Percentiles rank a stretch among this genome's conserved stretches.
Evolutionary conservation across 2,329 filamentous ascomycete genomes (phyloP).

Genomic region (Colletotrichum sp.): DNA sequence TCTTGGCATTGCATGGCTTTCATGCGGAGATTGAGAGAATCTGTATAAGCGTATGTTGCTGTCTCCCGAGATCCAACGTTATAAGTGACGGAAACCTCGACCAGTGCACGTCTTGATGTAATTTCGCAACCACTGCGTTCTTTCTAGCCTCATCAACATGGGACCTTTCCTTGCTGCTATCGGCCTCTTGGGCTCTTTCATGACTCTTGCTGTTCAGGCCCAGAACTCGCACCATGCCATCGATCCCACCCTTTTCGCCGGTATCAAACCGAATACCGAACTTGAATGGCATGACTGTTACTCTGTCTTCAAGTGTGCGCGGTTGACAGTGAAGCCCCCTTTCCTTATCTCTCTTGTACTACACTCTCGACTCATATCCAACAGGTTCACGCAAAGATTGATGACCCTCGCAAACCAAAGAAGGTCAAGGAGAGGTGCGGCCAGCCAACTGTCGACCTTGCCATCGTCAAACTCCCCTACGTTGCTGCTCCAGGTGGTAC

Average conservation of each 20-base stretch:
- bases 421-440: not conserved
- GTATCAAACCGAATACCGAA: not conserved
- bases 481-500: not conserved
- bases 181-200: not conserved
- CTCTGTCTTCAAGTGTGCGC: not conserved
- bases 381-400: not conserved
- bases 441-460: not conserved
- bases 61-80: not conserved
- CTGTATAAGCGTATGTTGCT: not conserved
- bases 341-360: not conserved
- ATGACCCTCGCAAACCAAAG: not conserved
- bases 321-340: not conserved
- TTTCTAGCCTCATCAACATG: not conserved
- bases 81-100: not conserved
- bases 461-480: slow-evolving; percentile 3
- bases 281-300: slow-evolving; percentile 6
- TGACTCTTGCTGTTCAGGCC: not conserved
- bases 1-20: not conserved
- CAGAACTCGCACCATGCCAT: not conserved
- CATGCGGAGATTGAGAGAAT: not conserved
- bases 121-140: not conserved
- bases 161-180: not conserved
- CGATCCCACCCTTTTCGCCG: not conserved
- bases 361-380: not conserved
- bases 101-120: not conserved